These are phyloP conservation scores for Aspergillus bombycis DNA, from an alignment of 2,329 filamentous ascomycete species.

Conservation along the genomic window DNA sequence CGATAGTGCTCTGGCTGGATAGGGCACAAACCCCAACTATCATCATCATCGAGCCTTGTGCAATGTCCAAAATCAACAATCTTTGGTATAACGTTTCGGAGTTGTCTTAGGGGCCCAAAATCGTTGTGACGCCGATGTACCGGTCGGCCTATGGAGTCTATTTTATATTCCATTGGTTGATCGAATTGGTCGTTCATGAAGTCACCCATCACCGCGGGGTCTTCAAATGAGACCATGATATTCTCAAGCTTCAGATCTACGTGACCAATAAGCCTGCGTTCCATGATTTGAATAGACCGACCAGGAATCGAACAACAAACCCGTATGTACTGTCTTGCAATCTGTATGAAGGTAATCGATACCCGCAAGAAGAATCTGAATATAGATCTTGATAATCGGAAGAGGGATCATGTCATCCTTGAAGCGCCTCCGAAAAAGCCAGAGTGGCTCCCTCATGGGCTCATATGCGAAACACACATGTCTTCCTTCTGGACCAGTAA, in stretches of 20 bases:
- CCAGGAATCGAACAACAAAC: background rate
- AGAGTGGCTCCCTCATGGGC: constrained; percentile 40
- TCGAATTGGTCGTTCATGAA: background rate
- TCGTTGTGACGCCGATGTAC: background rate
- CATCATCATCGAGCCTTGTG: background rate
- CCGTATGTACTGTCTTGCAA: background rate
- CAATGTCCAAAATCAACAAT: background rate
- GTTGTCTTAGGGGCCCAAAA: background rate
- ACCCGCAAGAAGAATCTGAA: background rate
- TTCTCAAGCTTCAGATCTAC: background rate
- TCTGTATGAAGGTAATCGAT: background rate
- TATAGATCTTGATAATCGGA: constrained; percentile 29
- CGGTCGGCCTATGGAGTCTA: too few species aligned
- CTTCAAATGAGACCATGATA: background rate
- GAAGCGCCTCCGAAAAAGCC: constrained; percentile 33
- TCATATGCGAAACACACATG: constrained; percentile 41
- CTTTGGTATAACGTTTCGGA: background rate
- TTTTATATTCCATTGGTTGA: background rate
- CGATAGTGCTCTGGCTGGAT: constrained; percentile 46
- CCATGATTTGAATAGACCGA: background rate
- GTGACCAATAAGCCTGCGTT: background rate
- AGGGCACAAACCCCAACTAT: constrained; percentile 36
- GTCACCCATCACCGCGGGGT: too few species aligned
- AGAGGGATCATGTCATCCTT: constrained; percentile 29
- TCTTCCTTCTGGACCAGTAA: constrained; percentile 26